phyloP scores from a whole-genome alignment of 2,329 filamentous ascomycete species.

The Grosmannia serpens region DNA sequence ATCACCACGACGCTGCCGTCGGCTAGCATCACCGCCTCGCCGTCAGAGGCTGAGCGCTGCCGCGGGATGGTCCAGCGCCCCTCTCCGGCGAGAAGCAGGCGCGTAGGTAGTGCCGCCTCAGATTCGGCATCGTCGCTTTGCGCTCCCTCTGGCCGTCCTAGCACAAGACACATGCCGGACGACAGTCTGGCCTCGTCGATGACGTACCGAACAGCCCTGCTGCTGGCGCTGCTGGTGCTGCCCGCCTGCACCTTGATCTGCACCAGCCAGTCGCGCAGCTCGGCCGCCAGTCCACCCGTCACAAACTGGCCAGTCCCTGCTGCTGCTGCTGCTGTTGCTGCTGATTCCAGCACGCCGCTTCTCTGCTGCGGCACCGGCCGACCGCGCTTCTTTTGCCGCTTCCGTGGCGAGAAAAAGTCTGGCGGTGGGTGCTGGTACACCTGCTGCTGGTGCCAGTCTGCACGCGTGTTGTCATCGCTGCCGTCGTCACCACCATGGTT shows the following conservation, averaged over 20 bases:
- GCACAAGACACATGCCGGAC: conserved; percentile 20
- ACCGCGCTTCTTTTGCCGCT: background rate
- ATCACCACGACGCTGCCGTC: conserved; percentile 17
- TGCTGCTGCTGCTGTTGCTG: background rate
- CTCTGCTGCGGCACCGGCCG: background rate
- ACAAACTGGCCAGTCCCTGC: conserved; percentile 17
- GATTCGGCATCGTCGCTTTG: conserved; percentile 1
- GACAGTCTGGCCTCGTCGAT: conserved; percentile 1
- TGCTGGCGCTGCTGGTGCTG: conserved; percentile 7
- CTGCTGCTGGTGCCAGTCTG: background rate
- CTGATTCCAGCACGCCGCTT: background rate
- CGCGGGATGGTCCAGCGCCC: conserved; percentile 4
- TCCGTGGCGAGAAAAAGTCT: conserved; percentile 15
- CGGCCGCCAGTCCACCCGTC: conserved; percentile 28
- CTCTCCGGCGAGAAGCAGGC: conserved; percentile 15
- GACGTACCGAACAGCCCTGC: conserved; percentile 3
- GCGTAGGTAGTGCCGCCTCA: background rate
- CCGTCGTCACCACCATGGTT: background rate
- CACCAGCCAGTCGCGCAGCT: conserved; percentile 32
- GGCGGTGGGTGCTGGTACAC: conserved; percentile 1
- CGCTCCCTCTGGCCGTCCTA: background rate
- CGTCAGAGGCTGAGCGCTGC: background rate
- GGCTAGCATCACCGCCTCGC: background rate
- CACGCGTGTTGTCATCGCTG: background rate
- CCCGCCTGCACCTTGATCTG: conserved; percentile 30